Base-by-base conservation (phyloP, 2,329 filamentous ascomycete genomes). In the Fusarium hainanense region DNA sequence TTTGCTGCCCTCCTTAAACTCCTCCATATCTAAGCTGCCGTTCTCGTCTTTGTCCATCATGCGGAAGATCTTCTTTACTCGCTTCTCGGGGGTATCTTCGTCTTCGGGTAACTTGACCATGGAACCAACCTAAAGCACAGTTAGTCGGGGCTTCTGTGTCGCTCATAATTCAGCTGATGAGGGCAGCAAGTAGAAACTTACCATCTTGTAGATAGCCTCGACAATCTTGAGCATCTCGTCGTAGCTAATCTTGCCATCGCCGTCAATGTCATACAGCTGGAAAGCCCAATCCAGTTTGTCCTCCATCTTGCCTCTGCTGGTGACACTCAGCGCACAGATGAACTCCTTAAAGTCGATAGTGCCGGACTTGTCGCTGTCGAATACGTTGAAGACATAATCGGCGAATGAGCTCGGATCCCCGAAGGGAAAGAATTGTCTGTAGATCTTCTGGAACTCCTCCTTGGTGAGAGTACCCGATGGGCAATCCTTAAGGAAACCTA, bases 21-120 rank as follows among this genome's bases (percentile, higher is more conserved):
- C 96, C 66, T 94, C 92, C 88, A 98, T 95, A 80, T 98, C 95
- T 75, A 99, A 84, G 78, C 93, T 97, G 75, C 95, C 96, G 79
- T 98, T 98, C 84, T 98, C 95, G 80, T 99, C 96, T 87, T 99
- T 99, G 86, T 99, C 96, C 96, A 99, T 99, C 96, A 98, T 98
- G 77, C 92, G 88, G 87, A 99, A 99, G 81, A 99, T 98, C 87
- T 99, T 99, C 82, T 87, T 90, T 69, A 99, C 96, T 70, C 96
- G 92, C 86, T 99, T 99, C 86, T 98, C 95, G 20, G 96, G 96
- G 60, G 96, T 99, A 83, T 99, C 95, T 85, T 99, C 96, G 83
- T 99, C 96, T 81, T 98, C 94, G 54, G 96, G 96, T 46, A 99
- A 87, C 82, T 98, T 98, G 76, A 99, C 96, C 96, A 99, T 99